Percentiles rank a stretch among this genome's conserved stretches.
Conservation (phyloP, 2,329 filamentous ascomycete species). For the Fusarium oxysporum region DNA sequence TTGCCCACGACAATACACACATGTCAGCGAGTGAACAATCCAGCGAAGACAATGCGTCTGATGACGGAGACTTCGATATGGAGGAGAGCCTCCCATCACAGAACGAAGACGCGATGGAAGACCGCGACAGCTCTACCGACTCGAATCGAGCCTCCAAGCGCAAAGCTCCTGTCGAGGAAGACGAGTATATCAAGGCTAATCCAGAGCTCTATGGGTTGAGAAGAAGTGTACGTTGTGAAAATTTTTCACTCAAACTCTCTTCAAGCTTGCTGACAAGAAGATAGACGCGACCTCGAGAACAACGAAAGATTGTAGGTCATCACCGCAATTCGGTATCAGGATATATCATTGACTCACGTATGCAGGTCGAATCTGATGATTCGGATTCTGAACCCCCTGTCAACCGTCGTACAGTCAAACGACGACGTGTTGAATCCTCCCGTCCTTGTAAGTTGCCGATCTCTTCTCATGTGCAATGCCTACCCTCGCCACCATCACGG, state of each 20-base stretch:
- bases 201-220: conserved; percentile 95
- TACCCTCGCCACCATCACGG: conserved; percentile 8
- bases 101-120: conserved; percentile 61
- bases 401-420: conserved; percentile 71
- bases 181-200: conserved; percentile 88
- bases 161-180: conserved; percentile 75
- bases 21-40: conserved; percentile 61
- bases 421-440: conserved; percentile 75
- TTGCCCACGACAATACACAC: conserved; percentile 54
- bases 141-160: conserved; percentile 79
- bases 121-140: conserved; percentile 76
- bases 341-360: conserved; percentile 24
- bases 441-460: conserved; percentile 65
- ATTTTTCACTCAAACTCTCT: conserved; percentile 28
- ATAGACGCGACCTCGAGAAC: conserved; percentile 68
- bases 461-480: not conserved
- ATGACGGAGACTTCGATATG: conserved; percentile 82
- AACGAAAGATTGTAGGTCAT: conserved; percentile 66
- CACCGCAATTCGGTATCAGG: not conserved
- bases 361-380: conserved; percentile 65
- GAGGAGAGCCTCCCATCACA: conserved; percentile 66
- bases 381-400: conserved; percentile 78
- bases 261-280: conserved; percentile 48
- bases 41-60: conserved; percentile 67
- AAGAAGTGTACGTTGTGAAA: conserved; percentile 79